phyloP scores from a whole-genome alignment of 2,329 filamentous ascomycete species.

The Penicillium sp. region DNA sequence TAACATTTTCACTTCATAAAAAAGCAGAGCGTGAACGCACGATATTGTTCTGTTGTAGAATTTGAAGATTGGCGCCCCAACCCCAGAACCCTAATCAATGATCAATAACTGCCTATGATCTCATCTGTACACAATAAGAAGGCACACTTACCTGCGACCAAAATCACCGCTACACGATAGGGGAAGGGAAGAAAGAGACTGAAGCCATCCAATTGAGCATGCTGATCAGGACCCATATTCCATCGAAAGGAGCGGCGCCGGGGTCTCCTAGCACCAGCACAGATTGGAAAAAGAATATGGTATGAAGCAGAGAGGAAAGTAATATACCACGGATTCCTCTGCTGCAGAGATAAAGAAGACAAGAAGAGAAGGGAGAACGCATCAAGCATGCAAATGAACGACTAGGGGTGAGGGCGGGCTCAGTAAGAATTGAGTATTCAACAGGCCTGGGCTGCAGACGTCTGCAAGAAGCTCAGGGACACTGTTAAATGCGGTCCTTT shows the following conservation, averaged over 20 bases:
- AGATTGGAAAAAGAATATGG: slow-evolving; percentile 20
- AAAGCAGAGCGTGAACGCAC: slow-evolving; percentile 46
- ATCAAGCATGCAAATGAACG: slow-evolving; percentile 34
- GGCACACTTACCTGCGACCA: slow-evolving; percentile 71
- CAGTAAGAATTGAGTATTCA: slow-evolving; percentile 17
- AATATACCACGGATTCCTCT: not conserved
- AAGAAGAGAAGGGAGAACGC: slow-evolving; percentile 15
- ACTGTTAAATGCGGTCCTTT: slow-evolving; percentile 15
- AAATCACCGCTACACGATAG: slow-evolving; percentile 83
- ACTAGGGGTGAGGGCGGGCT: slow-evolving; percentile 39
- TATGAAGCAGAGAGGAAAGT: slow-evolving; percentile 1
- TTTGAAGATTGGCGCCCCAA: slow-evolving; percentile 91
- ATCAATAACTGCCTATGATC: slow-evolving; percentile 16
- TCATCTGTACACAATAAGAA: not conserved
- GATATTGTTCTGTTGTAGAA: slow-evolving; percentile 78
- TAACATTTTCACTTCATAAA: not conserved
- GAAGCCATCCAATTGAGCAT: slow-evolving; percentile 73
- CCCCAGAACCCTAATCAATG: slow-evolving; percentile 78
- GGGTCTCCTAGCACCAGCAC: slow-evolving; percentile 20
- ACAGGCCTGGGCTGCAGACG: slow-evolving; percentile 20
- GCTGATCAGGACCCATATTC: slow-evolving; percentile 49
- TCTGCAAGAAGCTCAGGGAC: slow-evolving; percentile 27
- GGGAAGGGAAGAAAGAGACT: slow-evolving; percentile 86
- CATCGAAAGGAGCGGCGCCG: slow-evolving; percentile 35
- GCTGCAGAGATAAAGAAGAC: slow-evolving; percentile 13